phyloP scores from a whole-genome alignment of 23 red algal species.

The Cyanidium caldarium region DNA sequence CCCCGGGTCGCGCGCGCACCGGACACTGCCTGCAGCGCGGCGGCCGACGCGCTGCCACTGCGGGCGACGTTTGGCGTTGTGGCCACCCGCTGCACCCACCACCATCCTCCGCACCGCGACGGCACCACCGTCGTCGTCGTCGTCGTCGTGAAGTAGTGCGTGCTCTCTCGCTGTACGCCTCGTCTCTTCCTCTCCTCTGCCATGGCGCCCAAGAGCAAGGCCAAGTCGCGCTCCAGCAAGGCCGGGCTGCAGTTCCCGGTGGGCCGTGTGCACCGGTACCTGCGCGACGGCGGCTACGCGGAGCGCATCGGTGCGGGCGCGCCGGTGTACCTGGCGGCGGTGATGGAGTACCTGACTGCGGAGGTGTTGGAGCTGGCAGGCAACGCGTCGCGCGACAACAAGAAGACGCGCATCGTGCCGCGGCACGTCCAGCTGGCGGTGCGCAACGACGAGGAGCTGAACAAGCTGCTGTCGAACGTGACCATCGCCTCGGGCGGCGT shows the following conservation, averaged over 20 bases:
- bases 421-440: slow-evolving; percentile 97
- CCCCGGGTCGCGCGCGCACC: too few species aligned
- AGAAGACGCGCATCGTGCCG: slow-evolving; percentile 97
- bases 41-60: too few species aligned
- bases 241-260: slow-evolving; percentile 99
- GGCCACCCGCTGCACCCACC: not conserved
- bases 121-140: too few species aligned
- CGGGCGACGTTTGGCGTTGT: too few species aligned
- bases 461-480: slow-evolving; percentile 82
- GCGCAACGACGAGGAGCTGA: slow-evolving; percentile 97
- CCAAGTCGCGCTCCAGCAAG: slow-evolving; percentile 69
- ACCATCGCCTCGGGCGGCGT: slow-evolving; percentile 98
- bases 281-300: slow-evolving; percentile 80
- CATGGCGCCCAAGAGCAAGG: slow-evolving; percentile 37
- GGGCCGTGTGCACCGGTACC: slow-evolving; percentile 83
- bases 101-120: too few species aligned
- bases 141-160: not conserved
- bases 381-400: slow-evolving; percentile 97
- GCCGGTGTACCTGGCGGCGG: slow-evolving; percentile 95
- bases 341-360: slow-evolving; percentile 98
- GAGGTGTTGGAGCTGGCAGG: slow-evolving; percentile 98
- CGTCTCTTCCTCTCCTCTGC: not conserved
- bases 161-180: not conserved
- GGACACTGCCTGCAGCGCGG: too few species aligned
- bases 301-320: slow-evolving; percentile 96